A percentile compares a stretch with the other conserved stretches of the same genome.
Conservation (phyloP, 768 basidiomycete species). For the Boletales sp. region DNA sequence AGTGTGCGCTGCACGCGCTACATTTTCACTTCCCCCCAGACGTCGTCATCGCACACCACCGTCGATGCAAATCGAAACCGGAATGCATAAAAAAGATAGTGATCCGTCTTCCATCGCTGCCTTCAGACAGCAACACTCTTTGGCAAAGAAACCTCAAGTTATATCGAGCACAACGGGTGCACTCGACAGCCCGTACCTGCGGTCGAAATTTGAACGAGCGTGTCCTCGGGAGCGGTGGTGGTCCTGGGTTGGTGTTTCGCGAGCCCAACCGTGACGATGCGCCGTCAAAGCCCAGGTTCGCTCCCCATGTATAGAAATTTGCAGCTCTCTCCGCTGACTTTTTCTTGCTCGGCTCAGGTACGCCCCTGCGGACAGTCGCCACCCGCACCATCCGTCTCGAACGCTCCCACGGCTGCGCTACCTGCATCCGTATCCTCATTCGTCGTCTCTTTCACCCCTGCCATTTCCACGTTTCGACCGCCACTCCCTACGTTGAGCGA, state of each 20-base stretch:
- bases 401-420: conserved; percentile 42
- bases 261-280: conserved; percentile 23
- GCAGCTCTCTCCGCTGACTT: conserved; percentile 51
- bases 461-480: conserved; percentile 60
- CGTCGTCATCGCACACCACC: conserved; percentile 2
- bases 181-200: conserved; percentile 45
- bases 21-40: too few relatives aligned
- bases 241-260: conserved; percentile 61
- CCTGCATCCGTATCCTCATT: too few relatives aligned
- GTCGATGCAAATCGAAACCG: conserved; percentile 26
- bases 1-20: too few relatives aligned
- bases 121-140: conserved; percentile 38
- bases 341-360: conserved; percentile 56
- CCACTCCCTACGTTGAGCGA: conserved; percentile 75
- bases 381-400: conserved; percentile 3
- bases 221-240: conserved; percentile 62
- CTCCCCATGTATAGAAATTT: conserved; percentile 4
- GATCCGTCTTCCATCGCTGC: conserved; percentile 31
- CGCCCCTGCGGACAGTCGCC: not conserved
- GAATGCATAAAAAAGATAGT: conserved; percentile 45
- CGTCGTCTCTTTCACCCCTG: conserved; percentile 59
- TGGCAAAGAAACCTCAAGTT: conserved; percentile 57
- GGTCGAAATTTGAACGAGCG: conserved; percentile 34
- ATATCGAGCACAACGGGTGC: conserved; percentile 40
- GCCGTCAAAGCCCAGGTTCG: conserved; percentile 5